Evolutionary conservation across 805 yeast species (phyloP), one percentile per base, ranked within the genome.

Genomic region (Zygoascus biomembranicola): DNA sequence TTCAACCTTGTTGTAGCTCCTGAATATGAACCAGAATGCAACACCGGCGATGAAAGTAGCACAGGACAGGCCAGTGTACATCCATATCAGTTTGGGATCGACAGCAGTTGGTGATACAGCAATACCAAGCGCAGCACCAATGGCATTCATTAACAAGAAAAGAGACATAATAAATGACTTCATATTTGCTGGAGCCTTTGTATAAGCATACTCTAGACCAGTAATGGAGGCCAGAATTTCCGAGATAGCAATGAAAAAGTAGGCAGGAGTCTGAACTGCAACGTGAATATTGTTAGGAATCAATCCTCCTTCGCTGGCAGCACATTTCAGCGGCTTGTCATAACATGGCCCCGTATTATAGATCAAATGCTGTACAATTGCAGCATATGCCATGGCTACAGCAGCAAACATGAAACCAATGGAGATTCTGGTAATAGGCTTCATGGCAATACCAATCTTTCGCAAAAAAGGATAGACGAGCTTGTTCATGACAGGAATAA

Each of bases 191-290:
- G 94, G 94, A 5, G 94, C 92, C 72, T 86, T 84, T 28, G 90
- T 81, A 71, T 84, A 87, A 18, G 95, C 95, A 65, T 84, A 85
- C 71, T 87, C 94, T 61, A 84, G 77, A 61, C 92, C 94, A 20
- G 94, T 85, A 61, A 85, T 79, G 51, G 87, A 83, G 32, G 90
- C 90, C 61, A 87, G 78, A 59, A 86, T 85, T 69, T 87, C 95
- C 16, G 90, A 80, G 52, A 84, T 66, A 11, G 87, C 92, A 68
- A 84, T 81, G 58, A 87, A 70, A 44, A 84, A 76, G 68, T 86
- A 87, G 3, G 89, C 85, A 16, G 85, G 85, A n/a, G 77, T 73
- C 71, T 85, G 90, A 56, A 81, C 73, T 59, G 87, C 87, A 59
- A 87, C 81, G 66, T 84, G 85, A 48, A 84, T 73, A 51, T 74